Evolutionary conservation across 2,329 filamentous ascomycete genomes (phyloP).

Genomic region (Tolypocladium tropicale): DNA sequence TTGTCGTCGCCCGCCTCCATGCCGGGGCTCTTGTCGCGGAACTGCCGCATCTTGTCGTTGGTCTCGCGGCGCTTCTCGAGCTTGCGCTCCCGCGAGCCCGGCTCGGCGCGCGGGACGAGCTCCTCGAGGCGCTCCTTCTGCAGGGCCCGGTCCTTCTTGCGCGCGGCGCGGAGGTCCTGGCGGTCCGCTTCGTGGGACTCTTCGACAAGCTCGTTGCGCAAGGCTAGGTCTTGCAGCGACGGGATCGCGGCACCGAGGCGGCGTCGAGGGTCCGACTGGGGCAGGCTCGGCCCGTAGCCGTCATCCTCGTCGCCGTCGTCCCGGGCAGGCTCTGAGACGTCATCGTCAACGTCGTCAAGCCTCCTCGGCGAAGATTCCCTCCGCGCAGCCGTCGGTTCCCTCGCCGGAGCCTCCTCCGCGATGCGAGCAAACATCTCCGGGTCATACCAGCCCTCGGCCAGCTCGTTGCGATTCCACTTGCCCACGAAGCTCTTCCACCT

Average conservation of each 20-base stretch:
- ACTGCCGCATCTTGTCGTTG: conserved; percentile 63
- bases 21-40: conserved; percentile 57
- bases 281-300: conserved; percentile 40
- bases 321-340: background rate
- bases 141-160: conserved; percentile 51
- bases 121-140: conserved; percentile 73
- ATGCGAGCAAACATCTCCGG: conserved; percentile 51
- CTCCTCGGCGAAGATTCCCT: background rate
- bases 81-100: conserved; percentile 71
- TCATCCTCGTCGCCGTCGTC: conserved; percentile 35
- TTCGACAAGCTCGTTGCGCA: conserved; percentile 38
- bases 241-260: conserved; percentile 54
- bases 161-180: conserved; percentile 47
- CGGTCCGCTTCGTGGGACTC: conserved; percentile 41
- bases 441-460: conserved; percentile 91
- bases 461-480: conserved; percentile 85
- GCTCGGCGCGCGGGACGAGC: conserved; percentile 68
- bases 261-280: conserved; percentile 12
- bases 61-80: conserved; percentile 75
- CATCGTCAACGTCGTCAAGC: conserved; percentile 9
- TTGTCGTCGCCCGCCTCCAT: conserved; percentile 48
- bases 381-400: background rate
- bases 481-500: conserved; percentile 88
- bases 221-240: conserved; percentile 60
- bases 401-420: conserved; percentile 14